Percentiles rank a stretch among this genome's conserved stretches.
Conservation (phyloP, 345 rosid species). For the Syzygium grande region DNA sequence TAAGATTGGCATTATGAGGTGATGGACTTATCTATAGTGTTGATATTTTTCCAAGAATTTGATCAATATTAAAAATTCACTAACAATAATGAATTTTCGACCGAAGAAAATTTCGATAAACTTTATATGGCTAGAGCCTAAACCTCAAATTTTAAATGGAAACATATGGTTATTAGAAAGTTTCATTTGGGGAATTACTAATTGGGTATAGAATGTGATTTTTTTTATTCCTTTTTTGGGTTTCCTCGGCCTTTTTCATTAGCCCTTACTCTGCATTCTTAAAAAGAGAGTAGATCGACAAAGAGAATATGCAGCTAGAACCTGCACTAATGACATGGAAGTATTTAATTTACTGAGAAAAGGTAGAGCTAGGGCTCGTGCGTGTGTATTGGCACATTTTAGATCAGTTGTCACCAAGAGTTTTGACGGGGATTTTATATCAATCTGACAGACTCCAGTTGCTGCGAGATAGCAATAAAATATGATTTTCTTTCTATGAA, state of each 20-base stretch:
- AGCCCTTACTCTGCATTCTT: background rate
- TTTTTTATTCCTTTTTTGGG: background rate
- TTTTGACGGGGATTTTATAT: background rate
- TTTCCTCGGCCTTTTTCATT: background rate
- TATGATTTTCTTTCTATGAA: background rate
- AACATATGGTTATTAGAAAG: background rate
- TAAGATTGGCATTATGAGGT: background rate
- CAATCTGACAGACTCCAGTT: background rate
- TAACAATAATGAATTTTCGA: background rate
- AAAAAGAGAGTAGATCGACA: background rate
- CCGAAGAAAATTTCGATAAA: background rate
- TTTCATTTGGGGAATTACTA: background rate
- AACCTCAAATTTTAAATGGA: background rate
- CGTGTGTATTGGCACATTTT: background rate
- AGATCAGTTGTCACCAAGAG: background rate
- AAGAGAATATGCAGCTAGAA: background rate
- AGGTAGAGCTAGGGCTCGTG: background rate
- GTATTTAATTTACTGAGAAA: background rate
- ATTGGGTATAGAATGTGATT: background rate
- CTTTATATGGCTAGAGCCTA: background rate
- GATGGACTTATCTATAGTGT: background rate
- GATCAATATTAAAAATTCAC: background rate
- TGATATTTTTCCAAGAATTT: background rate
- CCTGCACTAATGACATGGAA: background rate
- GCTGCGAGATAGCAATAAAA: background rate